These are phyloP conservation scores for Magnusiomyces tetraspermus DNA, from an alignment of 1,139 yeast species.

Conservation along the genomic window DNA sequence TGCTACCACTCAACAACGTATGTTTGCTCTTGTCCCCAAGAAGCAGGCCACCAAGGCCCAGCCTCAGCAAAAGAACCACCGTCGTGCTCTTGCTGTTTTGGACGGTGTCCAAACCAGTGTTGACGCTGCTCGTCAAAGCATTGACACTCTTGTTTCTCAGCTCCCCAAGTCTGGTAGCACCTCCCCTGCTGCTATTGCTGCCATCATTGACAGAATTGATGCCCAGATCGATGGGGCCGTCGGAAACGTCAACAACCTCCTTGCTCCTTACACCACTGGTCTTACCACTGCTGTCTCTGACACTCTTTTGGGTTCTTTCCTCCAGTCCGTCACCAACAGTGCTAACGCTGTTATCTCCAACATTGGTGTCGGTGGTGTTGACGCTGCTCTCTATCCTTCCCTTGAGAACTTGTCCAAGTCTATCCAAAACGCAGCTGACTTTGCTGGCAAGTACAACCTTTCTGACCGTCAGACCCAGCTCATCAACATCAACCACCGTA, in stretches of 20 bases:
- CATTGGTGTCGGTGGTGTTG: slow-evolving; percentile 18
- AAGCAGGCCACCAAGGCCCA: background rate
- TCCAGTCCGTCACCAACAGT: slow-evolving; percentile 30
- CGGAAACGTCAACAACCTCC: slow-evolving; percentile 21
- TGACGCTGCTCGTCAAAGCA: slow-evolving; percentile 22
- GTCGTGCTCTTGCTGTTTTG: slow-evolving; percentile 8
- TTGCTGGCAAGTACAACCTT: slow-evolving; percentile 13
- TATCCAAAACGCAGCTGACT: slow-evolving; percentile 14
- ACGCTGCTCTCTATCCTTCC: slow-evolving; percentile 12
- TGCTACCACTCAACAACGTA: slow-evolving; percentile 5
- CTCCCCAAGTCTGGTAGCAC: slow-evolving; percentile 12
- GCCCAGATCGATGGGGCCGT: slow-evolving; percentile 29
- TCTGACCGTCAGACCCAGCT: slow-evolving; percentile 12
- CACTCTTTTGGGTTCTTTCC: slow-evolving; percentile 25
- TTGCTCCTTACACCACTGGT: slow-evolving; percentile 25
- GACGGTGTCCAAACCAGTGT: slow-evolving; percentile 17
- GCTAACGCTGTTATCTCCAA: slow-evolving; percentile 27
- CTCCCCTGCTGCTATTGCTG: slow-evolving; percentile 15
- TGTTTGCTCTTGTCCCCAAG: slow-evolving; percentile 3
- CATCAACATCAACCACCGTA: slow-evolving; percentile 15
- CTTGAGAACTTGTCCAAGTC: slow-evolving; percentile 17
- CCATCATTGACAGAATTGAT: slow-evolving; percentile 28
- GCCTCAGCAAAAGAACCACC: slow-evolving; percentile 1
- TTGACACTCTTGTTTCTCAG: slow-evolving; percentile 22
- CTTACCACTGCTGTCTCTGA: slow-evolving; percentile 22